Percentiles rank a stretch among this genome's conserved stretches.
Evolutionary conservation across 2,329 filamentous ascomycete species (phyloP).

Genomic region (Chaetoscypha palmicola): DNA sequence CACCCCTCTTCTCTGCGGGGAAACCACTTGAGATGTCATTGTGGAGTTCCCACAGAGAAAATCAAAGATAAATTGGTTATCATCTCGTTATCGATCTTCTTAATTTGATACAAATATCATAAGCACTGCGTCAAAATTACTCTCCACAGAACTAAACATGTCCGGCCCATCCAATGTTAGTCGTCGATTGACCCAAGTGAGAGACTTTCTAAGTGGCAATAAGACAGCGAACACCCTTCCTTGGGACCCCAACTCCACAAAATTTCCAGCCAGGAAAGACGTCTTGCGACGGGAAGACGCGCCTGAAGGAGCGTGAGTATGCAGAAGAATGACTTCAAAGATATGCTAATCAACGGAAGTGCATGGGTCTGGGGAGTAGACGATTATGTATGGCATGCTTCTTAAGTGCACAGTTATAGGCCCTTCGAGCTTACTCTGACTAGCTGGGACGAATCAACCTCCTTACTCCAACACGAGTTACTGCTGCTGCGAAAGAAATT

Average conservation of each 20-base stretch:
- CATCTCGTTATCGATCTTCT: no score
- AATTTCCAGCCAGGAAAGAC: constrained; percentile 26
- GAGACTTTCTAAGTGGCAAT: constrained; percentile 22
- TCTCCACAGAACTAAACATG: no score
- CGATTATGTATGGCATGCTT: not conserved
- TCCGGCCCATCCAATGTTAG: constrained; percentile 19
- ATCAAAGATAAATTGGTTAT: no score
- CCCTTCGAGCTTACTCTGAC: not conserved
- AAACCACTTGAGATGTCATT: no score
- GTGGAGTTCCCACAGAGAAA: no score
- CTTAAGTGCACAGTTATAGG: not conserved
- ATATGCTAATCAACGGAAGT: constrained; percentile 18
- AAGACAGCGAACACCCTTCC: constrained; percentile 25
- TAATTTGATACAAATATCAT: no score
- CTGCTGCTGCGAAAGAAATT: constrained; percentile 36
- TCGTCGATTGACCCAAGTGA: constrained; percentile 22
- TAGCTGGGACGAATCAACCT: constrained; percentile 40
- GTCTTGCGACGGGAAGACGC: constrained; percentile 26
- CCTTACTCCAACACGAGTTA: constrained; percentile 38
- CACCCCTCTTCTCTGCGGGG: no score
- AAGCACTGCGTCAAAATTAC: no score
- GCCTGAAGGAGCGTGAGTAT: constrained; percentile 27
- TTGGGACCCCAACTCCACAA: constrained; percentile 27
- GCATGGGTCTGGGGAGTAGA: not conserved
- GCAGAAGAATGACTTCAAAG: no score